Percentiles rank a stretch among this genome's conserved stretches.
phyloP scores from a whole-genome alignment of 2,329 filamentous ascomycete species.

The Trichoderma simmonsii region DNA sequence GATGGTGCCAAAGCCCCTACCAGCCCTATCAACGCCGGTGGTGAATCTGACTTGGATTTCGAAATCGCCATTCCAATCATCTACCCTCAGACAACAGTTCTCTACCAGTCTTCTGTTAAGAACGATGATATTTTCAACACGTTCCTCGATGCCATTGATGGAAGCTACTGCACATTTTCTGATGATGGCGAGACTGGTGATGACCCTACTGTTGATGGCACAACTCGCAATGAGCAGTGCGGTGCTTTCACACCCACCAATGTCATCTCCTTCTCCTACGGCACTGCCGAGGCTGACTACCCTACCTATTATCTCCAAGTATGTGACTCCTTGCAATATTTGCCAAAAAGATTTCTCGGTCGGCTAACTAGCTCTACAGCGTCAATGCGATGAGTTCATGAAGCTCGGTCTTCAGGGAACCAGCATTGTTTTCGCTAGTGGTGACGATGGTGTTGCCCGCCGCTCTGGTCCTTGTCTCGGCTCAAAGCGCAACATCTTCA shows the following conservation, averaged over 20 bases:
- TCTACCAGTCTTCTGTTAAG: slow-evolving; percentile 43
- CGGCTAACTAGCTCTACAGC: slow-evolving; percentile 22
- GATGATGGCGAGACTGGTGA: slow-evolving; percentile 37
- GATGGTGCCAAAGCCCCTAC: slow-evolving; percentile 46
- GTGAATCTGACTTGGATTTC: slow-evolving; percentile 54
- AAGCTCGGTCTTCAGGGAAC: slow-evolving; percentile 54
- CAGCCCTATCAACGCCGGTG: slow-evolving; percentile 28
- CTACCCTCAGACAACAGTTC: slow-evolving; percentile 48
- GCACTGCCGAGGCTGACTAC: slow-evolving; percentile 50
- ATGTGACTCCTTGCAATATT: neutral
- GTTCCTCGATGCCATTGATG: slow-evolving; percentile 46
- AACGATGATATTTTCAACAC: slow-evolving; percentile 40
- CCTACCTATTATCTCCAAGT: slow-evolving; percentile 43
- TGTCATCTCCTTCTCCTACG: slow-evolving; percentile 54
- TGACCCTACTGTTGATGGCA: slow-evolving; percentile 38
- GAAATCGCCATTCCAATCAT: slow-evolving; percentile 52
- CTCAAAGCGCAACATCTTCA: slow-evolving; percentile 41
- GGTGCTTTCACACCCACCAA: slow-evolving; percentile 45
- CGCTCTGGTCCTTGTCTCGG: slow-evolving; percentile 22
- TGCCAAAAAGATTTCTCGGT: too few species aligned
- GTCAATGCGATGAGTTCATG: slow-evolving; percentile 56
- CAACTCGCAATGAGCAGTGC: slow-evolving; percentile 42
- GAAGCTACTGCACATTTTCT: slow-evolving; percentile 37
- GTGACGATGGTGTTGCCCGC: slow-evolving; percentile 24
- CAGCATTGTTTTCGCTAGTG: slow-evolving; percentile 43